Base-by-base conservation (phyloP, 768 basidiomycete genomes). In the Boletus tylopilopsis region DNA sequence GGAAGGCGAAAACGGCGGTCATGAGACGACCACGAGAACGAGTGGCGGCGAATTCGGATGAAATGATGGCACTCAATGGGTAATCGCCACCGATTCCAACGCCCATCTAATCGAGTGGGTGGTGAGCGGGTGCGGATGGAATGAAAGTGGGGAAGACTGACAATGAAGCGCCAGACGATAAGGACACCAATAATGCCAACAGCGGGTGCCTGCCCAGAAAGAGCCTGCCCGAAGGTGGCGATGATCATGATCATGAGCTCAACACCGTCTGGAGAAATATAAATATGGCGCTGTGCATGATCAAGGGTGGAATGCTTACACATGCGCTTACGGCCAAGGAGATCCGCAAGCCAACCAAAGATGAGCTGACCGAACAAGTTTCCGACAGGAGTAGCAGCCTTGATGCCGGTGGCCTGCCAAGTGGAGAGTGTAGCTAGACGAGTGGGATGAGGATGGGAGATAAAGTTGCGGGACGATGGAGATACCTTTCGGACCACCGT, bases 71-170 rank as follows among this genome's bases (percentile, higher is more conserved):
- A 44, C 79, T 82, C 0, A 94, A 66, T 6, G 92, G 92, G 63
- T 94, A 94, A 59, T 94, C 92, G 16, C 92, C 92, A 5, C 91
- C 92, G 16, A 94, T 88, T 6, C 92, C 91, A 3, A 92, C 66
- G 0, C 89, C 89, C 79, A 82, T 82, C 83, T 80, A 37, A 41
- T 3, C 30, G 29, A 6, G 22, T 2, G 23, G n/a, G 16, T 10
- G 29, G 15, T 46, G 22, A 47, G 25, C 11, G 23, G 22, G 30
- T 5, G 22, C 12, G 32, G 19, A 19, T n/a, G 22, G 16, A 36
- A 21, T 32, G 25, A 38, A 35, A 1, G 7, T 6, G 16, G 29
- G 38, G 35, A 40, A 36, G 36, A 60, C 75, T 42, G 63, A 77
- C 78, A 27, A 92, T 70, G 71, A 90, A 88, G 11, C 92, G 82